These are phyloP conservation scores for Termitomyces sp. DNA, from an alignment of 768 basidiomycete species.

Conservation along the genomic window DNA sequence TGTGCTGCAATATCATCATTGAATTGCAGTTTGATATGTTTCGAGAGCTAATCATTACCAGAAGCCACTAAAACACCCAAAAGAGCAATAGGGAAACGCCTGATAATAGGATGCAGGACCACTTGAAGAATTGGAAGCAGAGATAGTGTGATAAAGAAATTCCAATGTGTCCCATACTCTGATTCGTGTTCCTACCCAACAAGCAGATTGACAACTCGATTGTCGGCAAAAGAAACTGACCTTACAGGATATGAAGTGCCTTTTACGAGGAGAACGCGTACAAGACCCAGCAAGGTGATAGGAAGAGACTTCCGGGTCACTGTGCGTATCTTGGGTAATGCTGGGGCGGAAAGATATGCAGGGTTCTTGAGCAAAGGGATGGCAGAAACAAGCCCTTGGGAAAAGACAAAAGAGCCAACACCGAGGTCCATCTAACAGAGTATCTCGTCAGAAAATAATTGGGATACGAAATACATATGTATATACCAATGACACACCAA, in stretches of 20 bases:
- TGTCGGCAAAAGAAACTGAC: not conserved
- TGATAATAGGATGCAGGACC: constrained; percentile 61
- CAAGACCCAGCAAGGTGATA: constrained; percentile 63
- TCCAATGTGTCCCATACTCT: constrained; percentile 98
- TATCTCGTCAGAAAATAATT: constrained; percentile 4
- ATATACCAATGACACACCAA: constrained; percentile 87
- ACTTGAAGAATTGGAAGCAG: constrained; percentile 71
- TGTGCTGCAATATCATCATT: constrained; percentile 46
- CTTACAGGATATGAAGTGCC: constrained; percentile 88
- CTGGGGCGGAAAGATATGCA: constrained; percentile 39
- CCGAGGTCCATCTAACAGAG: constrained; percentile 87
- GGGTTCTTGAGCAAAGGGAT: constrained; percentile 70
- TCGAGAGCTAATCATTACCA: constrained; percentile 24
- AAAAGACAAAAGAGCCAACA: constrained; percentile 96
- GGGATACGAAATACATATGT: not conserved
- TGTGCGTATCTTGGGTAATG: constrained; percentile 43
- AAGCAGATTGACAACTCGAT: not conserved
- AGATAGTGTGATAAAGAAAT: constrained; percentile 94
- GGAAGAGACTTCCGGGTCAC: constrained; percentile 59
- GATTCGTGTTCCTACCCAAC: constrained; percentile 78
- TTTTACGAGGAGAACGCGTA: constrained; percentile 83
- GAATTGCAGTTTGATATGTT: not conserved
- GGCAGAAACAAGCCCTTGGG: constrained; percentile 89
- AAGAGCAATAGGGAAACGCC: constrained; percentile 48
- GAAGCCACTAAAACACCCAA: constrained; percentile 58